phyloP scores from a whole-genome alignment of 306 rosid species.

The Begonia masoniana region DNA sequence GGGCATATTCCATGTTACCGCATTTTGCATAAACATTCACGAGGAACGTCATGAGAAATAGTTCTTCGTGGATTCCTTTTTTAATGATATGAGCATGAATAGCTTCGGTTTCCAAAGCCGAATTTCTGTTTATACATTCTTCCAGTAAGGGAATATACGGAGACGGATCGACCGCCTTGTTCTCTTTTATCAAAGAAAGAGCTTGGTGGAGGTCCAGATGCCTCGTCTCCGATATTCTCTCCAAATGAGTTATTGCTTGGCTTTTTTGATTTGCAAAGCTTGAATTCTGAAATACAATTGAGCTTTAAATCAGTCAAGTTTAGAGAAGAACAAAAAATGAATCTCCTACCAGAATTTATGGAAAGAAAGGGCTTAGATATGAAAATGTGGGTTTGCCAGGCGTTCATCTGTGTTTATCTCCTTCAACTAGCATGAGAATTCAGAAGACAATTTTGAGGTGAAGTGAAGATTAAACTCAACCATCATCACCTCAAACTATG shows the following conservation, averaged over 20 bases:
- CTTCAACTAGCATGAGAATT: not conserved
- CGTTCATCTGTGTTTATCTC: not conserved
- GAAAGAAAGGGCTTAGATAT: no score
- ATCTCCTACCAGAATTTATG: no score
- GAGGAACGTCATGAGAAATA: conserved; percentile 38
- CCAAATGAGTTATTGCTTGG: conserved; percentile 19
- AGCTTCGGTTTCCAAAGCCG: conserved; percentile 24
- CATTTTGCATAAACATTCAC: conserved; percentile 64
- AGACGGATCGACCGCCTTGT: conserved; percentile 24
- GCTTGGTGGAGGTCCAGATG: conserved; percentile 45
- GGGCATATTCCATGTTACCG: conserved; percentile 45
- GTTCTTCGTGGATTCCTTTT: conserved; percentile 45
- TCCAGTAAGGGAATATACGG: conserved; percentile 47
- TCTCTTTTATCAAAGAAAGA: conserved; percentile 27
- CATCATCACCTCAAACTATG: not conserved
- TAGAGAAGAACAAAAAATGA: no score
- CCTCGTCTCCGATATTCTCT: conserved; percentile 28
- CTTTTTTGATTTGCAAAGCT: conserved; percentile 41
- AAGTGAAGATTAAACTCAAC: no score
- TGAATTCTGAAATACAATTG: conserved; percentile 31
- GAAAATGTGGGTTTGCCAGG: no score
- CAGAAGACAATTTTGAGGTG: not conserved
- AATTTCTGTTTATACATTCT: conserved; percentile 36
- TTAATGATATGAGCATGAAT: conserved; percentile 62
- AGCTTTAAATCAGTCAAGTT: conserved; percentile 1